Evolutionary conservation across 306 rosid species (phyloP), one percentile per base, ranked within the genome.

Genomic region (Quercus ilex): DNA sequence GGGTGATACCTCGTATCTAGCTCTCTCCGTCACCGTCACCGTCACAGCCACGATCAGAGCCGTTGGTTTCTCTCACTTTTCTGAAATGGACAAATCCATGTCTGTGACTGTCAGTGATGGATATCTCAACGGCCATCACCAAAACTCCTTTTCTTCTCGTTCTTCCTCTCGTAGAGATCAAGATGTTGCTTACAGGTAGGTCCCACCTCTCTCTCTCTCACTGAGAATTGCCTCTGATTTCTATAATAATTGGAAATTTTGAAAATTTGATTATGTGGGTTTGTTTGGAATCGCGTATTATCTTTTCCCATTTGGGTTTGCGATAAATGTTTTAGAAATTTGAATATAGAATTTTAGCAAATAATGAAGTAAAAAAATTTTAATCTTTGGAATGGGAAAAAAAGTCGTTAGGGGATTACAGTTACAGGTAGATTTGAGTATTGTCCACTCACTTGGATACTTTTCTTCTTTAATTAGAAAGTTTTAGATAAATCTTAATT

Each of bases 141-240:
- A 71, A 15, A 80, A 8, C 6, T 52, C 88, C 18, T 76, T 14
- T 78, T 72, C 83, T 12, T 58, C 15, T 76, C 84, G 86, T 23
- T 81, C 80, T 77, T 85, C 89, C 79, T 88, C 97, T 72, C 91
- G 68, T 35, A 81, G 96, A 62, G 98, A 41, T 41, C 46, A 41
- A 41, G 46, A 92, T 84, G 98, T 95, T 80, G 82, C 67, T 85
- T 95, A 95, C 95, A 95, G 99, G 99, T 95, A 95, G 99, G 97
- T 92, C 53, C 80, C 20, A 69, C 58, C 64, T 65, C 79, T 33
- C 69, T 60, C 79, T 28, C 35, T 80, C 30, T 70, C 9, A 18
- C 33, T 8, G 55, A 51, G 55, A 59, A 58, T 70, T 17, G 23
- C 10, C 6, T 15, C 1, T 10, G 18, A 8, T 46, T 12, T 68